Evolutionary conservation across 1,284 basidiomycete genomes (phyloP), one percentile per base, ranked within the genome.

Genomic region (Puccinia hordei): DNA sequence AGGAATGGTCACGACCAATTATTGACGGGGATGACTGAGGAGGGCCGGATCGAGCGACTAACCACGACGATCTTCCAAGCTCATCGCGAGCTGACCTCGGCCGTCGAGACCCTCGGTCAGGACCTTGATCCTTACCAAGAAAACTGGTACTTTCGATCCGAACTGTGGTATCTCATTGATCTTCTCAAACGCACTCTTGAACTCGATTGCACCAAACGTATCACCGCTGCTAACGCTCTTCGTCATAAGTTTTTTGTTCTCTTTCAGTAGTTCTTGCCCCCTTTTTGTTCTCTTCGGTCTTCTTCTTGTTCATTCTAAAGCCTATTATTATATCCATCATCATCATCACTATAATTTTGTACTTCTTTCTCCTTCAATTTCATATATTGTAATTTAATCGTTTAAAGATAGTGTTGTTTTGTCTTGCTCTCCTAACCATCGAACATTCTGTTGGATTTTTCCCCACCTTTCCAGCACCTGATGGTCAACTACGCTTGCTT

Each of bases 201-300:
- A 33, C 89, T 92, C 0, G 92, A 94, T 84, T 90, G 90, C 10
- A 91, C 90, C 59, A 89, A 89, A 71, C 90, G 94, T 13, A 88
- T 91, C 74, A 94, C 92, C 1, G 92, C 94, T 0, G 88, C 89
- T 10, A 87, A 89, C 12, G 93, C 92, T 6, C 87, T 97, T 73
- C 89, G 89, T 81, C 94, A 96, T 84, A 88, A 89, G 0, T 96
- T 95, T 86, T 88, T 96, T 38, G 82, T 75, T 22, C 81, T 81
- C 13, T 19, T 76, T 63, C 17, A 53, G 10, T 73, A 59, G 46
- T 66, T 17, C 19, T 41, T 19, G 27, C 53, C 53, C 8, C 8
- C 63, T 66, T 44, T 19, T 46, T 65, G 8, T 59, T 33, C 17
- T 59, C 30, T 33, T 57, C 53, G 19, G 24, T 59, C n/a, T 59